Conservation (phyloP, 495 filamentous ascomycete species). For the Aspergillus sclerotioniger region DNA sequence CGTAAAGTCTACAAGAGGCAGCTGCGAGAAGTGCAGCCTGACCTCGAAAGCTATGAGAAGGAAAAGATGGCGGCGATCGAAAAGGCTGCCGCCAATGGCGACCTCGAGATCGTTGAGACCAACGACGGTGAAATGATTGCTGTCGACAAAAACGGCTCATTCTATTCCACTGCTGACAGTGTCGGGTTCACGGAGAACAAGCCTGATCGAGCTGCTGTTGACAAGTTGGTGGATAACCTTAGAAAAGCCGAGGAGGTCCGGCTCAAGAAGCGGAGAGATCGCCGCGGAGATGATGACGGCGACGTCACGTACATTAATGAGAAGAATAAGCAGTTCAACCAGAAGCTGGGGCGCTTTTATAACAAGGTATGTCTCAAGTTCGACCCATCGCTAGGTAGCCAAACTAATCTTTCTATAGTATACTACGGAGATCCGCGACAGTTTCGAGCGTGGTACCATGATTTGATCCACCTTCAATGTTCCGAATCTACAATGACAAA, state of each 20-base stretch:
- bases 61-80: constrained; percentile 83
- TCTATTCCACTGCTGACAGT: constrained; percentile 83
- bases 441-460: constrained; percentile 93
- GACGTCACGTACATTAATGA: constrained; percentile 99
- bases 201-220: constrained; percentile 86
- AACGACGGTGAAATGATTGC: constrained; percentile 92
- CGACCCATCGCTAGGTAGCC: neutral
- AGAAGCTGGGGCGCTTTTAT: constrained; percentile 92
- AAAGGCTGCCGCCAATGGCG: constrained; percentile 73
- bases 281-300: constrained; percentile 70
- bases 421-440: constrained; percentile 93
- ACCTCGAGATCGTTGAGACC: constrained; percentile 89
- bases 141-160: constrained; percentile 83
- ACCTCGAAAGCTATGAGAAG: constrained; percentile 78
- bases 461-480: constrained; percentile 31
- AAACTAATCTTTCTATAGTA: constrained; percentile 58
- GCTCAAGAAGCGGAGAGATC: constrained; percentile 78
- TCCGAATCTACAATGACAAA: constrained; percentile 7
- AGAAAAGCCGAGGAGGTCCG: constrained; percentile 83
- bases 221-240: constrained; percentile 81
- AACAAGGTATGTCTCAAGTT: constrained; percentile 66
- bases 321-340: constrained; percentile 99
- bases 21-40: constrained; percentile 64
- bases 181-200: constrained; percentile 80
- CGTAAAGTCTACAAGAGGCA: constrained; percentile 93